Evolutionary conservation across 768 basidiomycete genomes (phyloP).

Genomic region (Epithele typhae): DNA sequence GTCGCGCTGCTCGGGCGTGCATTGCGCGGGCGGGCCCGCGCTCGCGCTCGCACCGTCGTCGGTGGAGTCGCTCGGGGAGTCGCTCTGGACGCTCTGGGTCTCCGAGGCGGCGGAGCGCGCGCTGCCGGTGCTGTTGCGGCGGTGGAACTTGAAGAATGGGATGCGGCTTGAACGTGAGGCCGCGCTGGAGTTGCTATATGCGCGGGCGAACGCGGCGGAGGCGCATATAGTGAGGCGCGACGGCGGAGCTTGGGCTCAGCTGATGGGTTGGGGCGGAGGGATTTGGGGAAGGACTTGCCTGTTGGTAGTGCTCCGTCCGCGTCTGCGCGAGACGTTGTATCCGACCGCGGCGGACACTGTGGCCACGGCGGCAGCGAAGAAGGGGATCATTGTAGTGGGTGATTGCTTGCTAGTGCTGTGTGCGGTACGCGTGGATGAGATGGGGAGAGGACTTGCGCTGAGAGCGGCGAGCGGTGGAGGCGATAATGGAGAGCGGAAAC

Average conservation of each 20-base stretch:
- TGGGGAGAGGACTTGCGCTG: no score
- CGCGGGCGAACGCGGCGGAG: no score
- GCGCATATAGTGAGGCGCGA: no score
- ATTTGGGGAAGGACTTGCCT: constrained; percentile 3
- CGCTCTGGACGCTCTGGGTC: not conserved
- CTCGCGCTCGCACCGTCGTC: not conserved
- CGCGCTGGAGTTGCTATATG: no score
- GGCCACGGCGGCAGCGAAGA: constrained; percentile 23
- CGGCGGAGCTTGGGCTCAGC: no score
- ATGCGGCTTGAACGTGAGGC: not conserved
- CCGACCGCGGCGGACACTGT: constrained; percentile 25
- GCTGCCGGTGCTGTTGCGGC: constrained; percentile 11
- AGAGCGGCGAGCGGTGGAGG: not conserved
- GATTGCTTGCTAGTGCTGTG: no score
- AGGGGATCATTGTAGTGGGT: not conserved
- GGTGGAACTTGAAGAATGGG: constrained; percentile 6
- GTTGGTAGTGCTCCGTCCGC: constrained; percentile 4
- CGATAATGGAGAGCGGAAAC: constrained; percentile 6
- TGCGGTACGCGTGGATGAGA: no score
- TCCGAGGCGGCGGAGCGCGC: constrained; percentile 3
- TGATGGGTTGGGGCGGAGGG: no score
- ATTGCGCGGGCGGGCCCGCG: not conserved
- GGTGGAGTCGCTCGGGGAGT: not conserved
- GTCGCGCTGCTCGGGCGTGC: not conserved
- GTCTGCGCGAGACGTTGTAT: constrained; percentile 16